Evolutionary conservation across 1,139 yeast genomes (phyloP).

Genomic region (Starmera stellimalicola): DNA sequence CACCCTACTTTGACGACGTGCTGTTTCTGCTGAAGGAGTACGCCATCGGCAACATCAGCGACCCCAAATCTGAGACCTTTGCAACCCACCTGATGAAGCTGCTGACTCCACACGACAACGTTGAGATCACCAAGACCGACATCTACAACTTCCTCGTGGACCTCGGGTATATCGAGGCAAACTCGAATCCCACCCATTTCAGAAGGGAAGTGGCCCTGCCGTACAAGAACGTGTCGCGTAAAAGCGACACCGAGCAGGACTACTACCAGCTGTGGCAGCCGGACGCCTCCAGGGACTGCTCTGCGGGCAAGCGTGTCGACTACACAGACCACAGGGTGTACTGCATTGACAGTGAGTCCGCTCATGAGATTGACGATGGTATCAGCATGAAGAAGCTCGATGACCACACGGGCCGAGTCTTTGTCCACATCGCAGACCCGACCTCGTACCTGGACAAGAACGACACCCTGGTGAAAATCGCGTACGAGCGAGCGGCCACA

Average conservation of each 20-base stretch:
- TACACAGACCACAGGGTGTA: conserved; percentile 46
- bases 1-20: conserved; percentile 26
- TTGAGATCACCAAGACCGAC: conserved; percentile 37
- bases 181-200: conserved; percentile 40
- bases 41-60: conserved; percentile 36
- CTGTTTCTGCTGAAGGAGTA: conserved; percentile 39
- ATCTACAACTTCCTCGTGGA: conserved; percentile 37
- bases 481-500: conserved; percentile 55
- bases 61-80: conserved; percentile 33
- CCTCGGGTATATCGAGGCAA: conserved; percentile 18
- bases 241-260: conserved; percentile 32
- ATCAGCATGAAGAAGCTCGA: conserved; percentile 43
- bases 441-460: conserved; percentile 45
- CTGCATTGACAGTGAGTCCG: conserved; percentile 75
- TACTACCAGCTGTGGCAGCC: conserved; percentile 28
- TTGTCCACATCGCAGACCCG: conserved; percentile 87
- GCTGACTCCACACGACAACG: conserved; percentile 16
- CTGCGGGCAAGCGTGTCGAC: conserved; percentile 27
- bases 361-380: conserved; percentile 94
- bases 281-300: conserved; percentile 21
- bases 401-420: conserved; percentile 29
- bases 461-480: conserved; percentile 46
- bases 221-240: conserved; percentile 26
- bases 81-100: conserved; percentile 23
- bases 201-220: conserved; percentile 35